Evolutionary conservation across 2,329 filamentous ascomycete genomes (phyloP).

Genomic region (Penicillium sp.): DNA sequence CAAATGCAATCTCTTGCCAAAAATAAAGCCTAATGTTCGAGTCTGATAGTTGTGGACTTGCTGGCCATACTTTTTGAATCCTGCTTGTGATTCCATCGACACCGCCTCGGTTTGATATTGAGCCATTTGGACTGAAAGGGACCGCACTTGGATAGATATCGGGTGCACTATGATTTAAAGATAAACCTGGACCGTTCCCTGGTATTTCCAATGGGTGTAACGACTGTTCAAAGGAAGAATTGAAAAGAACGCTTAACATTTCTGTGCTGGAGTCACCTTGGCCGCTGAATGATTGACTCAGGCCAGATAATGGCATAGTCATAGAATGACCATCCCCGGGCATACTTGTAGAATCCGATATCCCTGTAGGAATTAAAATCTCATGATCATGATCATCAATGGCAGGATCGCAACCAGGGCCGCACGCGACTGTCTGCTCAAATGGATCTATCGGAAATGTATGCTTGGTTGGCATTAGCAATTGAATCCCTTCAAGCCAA

Average conservation of each 20-base stretch:
- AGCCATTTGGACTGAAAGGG: neutral
- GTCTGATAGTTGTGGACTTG: neutral
- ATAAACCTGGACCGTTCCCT: neutral
- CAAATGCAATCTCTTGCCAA: slow-evolving; percentile 3
- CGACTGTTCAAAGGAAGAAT: neutral
- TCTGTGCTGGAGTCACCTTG: neutral
- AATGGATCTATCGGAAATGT: neutral
- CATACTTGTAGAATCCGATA: neutral
- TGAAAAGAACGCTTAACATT: neutral
- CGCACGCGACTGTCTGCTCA: neutral
- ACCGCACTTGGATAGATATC: neutral
- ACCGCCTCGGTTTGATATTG: neutral
- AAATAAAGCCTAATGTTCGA: neutral
- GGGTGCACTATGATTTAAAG: neutral
- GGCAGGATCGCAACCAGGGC: neutral
- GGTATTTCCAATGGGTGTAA: neutral
- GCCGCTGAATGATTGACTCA: neutral
- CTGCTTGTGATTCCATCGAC: neutral
- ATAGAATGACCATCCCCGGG: neutral
- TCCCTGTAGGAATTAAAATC: neutral
- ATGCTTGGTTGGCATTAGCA: neutral
- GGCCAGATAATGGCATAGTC: neutral
- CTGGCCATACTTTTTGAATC: slow-evolving; percentile 2
- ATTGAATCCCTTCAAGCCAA: neutral
- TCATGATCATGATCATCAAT: neutral